Base-by-base conservation (phyloP, 495 filamentous ascomycete genomes). In the Xylaria castorea region DNA sequence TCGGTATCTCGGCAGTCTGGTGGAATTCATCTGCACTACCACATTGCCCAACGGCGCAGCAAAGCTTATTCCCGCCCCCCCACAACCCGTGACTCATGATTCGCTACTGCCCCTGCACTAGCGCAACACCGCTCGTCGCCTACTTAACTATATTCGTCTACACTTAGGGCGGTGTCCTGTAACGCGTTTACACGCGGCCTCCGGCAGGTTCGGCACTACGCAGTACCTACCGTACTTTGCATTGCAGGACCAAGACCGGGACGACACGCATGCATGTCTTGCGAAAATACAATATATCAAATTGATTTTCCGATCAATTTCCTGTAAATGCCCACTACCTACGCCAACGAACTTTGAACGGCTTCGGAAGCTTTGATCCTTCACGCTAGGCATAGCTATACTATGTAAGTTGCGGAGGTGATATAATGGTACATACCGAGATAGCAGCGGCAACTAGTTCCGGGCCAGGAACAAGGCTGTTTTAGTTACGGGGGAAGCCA, bases 1-100 rank as follows among this genome's bases (percentile, higher is more conserved):
- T 53, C 50, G 66, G 66, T 40, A 68, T 55, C 66, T 57, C 50
- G 65, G 50, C 66, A 36, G 50, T 40, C 50, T 40, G 61, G 32
- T 51, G 36, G 34, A 44, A 51, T n/a, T n/a, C n/a, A n/a, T 36
- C 46, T 67, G 30, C 44, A 53, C 64, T 53, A n/a, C 38, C 6
- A 36, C 63, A 63, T 46, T n/a, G 12, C 16, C 5, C 22, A 42
- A 27, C 38, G n/a, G 36, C 61, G 61, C 16, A 25, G 44, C 25
- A 64, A 64, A 64, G 36, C 61, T 64, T 64, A 44, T 42, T 44
- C 14, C 61, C 61, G 61, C 38, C 36, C 61, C 58, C 58, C n/a
- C 14, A 38, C 32, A 11, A 12, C 12, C 25, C 22, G 38, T 5
- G 5, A 14, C 20, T 63, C n/a, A n/a, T 60, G 57, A 32, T 60